These are phyloP conservation scores for Zalaria sp. DNA, from an alignment of 2,329 filamentous ascomycete species.

Conservation along the genomic window DNA sequence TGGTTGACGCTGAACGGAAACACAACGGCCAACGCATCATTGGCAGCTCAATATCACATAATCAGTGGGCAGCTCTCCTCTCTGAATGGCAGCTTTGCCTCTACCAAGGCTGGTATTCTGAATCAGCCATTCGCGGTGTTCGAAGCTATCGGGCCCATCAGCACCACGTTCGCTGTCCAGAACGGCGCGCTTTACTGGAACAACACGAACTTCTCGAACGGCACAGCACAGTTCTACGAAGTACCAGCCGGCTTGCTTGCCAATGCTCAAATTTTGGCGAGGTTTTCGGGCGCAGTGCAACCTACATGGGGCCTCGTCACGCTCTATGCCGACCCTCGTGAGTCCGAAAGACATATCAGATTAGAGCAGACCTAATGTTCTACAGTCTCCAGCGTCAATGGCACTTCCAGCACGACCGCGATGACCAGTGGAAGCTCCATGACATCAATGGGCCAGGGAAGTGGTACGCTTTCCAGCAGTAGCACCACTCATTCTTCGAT, in stretches of 20 bases:
- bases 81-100: conserved; percentile 11
- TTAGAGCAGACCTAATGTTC: no score
- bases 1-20: conserved; percentile 19
- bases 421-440: no score
- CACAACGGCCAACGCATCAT: conserved; percentile 15
- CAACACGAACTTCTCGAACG: conserved; percentile 16
- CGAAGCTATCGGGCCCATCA: conserved; percentile 11
- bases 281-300: conserved; percentile 13
- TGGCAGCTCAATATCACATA: conserved; percentile 17
- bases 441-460: no score
- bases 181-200: conserved; percentile 17
- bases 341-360: neutral
- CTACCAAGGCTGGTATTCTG: conserved; percentile 10
- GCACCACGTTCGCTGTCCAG: conserved; percentile 13
- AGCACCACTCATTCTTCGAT: neutral
- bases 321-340: conserved; percentile 12
- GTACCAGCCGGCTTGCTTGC: conserved; percentile 11
- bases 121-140: conserved; percentile 14
- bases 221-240: conserved; percentile 18
- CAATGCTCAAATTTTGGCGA: conserved; percentile 14
- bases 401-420: no score
- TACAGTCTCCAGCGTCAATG: no score
- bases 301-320: conserved; percentile 14
- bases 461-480: neutral
- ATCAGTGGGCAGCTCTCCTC: conserved; percentile 11